Evolutionary conservation across 495 filamentous ascomycete species (phyloP), one percentile per base, ranked within the genome.

Genomic region (Patellaria atrata): DNA sequence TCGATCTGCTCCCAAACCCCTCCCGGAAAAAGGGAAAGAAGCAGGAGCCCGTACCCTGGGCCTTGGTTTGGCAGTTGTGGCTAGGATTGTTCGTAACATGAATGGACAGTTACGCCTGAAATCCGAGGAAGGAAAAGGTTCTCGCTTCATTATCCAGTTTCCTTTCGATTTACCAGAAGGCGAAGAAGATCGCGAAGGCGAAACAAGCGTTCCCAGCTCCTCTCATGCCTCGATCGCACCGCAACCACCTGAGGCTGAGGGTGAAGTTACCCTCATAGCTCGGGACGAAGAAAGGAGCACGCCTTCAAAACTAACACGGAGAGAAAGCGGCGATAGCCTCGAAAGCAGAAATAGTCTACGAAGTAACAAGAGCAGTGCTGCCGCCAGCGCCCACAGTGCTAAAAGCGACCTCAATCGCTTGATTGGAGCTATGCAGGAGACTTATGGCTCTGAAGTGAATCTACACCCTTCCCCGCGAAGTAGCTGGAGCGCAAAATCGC

Each of bases 71-170:
- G 87, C 87, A 1, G 61, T 91, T 9, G 85, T 93, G 2, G 79
- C 87, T 25, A 66, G 85, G 15, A 82, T 82, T 28, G 62, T 94
- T 14, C 69, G 72, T n/a, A 93, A 81, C 46, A 86, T 92, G 78
- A 75, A 87, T 35, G 87, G 87, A 0, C 87, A 94, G 40, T 55
- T 96, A 13, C 71, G 81, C 15, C 62, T 96, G 4, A 91, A 85
- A 44, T 92, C 85, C 0, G 83, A 92, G 52, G 70, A 78, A 52
- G 80, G 82, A 0, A 81, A 79, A 47, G 87, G 87, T 1, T 87
- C 84, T 20, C 67, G 79, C 19, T 91, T 96, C 45, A 67, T 78
- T 13, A 70, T 86, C 10, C 70, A 73, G 37, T 50, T 86, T 23
- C 75, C 73, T 3, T 82, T 86, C 36, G 60, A 70, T 5, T 44